These are phyloP conservation scores for Rhizopogon vinicolor DNA, from an alignment of 768 basidiomycete species.

Conservation along the genomic window DNA sequence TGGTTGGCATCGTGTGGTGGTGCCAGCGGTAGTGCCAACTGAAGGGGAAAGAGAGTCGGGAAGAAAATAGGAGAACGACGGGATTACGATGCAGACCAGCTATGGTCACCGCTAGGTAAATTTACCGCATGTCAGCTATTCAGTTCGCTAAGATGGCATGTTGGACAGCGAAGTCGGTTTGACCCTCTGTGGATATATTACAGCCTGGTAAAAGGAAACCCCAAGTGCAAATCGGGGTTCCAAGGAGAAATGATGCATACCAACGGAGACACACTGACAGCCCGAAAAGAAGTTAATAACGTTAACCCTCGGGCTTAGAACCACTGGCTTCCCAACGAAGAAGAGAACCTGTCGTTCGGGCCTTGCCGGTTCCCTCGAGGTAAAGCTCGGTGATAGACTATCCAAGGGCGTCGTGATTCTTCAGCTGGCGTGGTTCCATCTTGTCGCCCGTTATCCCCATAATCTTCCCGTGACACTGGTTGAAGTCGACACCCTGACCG, in stretches of 20 bases:
- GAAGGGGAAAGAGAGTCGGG: neutral
- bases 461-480: too few relatives aligned
- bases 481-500: too few relatives aligned
- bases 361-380: too few relatives aligned
- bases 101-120: too few relatives aligned
- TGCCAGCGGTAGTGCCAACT: neutral
- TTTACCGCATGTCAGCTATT: neutral
- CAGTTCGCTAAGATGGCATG: neutral
- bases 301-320: too few relatives aligned
- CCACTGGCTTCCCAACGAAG: too few relatives aligned
- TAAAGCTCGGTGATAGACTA: too few relatives aligned
- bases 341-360: too few relatives aligned
- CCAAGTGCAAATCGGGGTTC: neutral
- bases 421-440: too few relatives aligned
- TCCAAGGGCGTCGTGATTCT: too few relatives aligned
- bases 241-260: neutral
- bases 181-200: neutral
- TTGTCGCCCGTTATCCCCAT: too few relatives aligned
- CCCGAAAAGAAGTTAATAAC: neutral
- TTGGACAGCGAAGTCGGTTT: neutral
- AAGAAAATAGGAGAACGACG: neutral
- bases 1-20: constrained; percentile 24
- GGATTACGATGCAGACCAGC: neutral
- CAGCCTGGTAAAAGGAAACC: neutral
- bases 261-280: neutral